Conservation (phyloP, 768 basidiomycete species). For the Phanerochaete carnosa region DNA sequence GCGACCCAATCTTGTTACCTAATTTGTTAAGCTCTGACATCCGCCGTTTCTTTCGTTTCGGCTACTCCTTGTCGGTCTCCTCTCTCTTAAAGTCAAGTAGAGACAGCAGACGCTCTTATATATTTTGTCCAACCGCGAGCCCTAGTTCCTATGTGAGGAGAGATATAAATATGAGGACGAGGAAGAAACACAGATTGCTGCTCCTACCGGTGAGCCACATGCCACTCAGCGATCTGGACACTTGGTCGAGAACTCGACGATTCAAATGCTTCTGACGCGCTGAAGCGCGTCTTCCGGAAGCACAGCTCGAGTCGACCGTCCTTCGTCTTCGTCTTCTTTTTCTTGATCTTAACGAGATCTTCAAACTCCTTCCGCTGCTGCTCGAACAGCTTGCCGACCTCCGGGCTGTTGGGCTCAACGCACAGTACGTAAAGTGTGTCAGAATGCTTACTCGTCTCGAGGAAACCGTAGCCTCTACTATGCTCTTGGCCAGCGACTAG, state of each 20-base stretch:
- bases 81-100: constrained; percentile 20
- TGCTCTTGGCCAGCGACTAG: constrained; percentile 81
- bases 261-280: constrained; percentile 48
- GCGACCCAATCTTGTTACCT: constrained; percentile 52
- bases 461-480: constrained; percentile 93
- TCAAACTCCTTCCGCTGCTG: constrained; percentile 83
- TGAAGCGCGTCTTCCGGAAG: constrained; percentile 43
- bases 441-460: constrained; percentile 84
- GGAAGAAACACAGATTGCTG: constrained; percentile 26
- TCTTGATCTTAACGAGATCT: constrained; percentile 56
- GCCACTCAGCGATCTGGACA: constrained; percentile 79
- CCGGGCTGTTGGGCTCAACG: constrained; percentile 87
- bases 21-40: constrained; percentile 26
- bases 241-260: constrained; percentile 97
- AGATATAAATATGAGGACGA: too few species aligned
- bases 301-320: constrained; percentile 54
- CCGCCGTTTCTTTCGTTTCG: constrained; percentile 36
- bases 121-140: constrained; percentile 9
- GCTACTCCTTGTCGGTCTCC: constrained; percentile 32
- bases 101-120: constrained; percentile 13
- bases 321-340: constrained; percentile 32
- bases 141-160: not conserved
- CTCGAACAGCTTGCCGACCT: constrained; percentile 59
- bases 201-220: constrained; percentile 51
- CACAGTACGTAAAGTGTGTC: constrained; percentile 87